Evolutionary conservation across 2,329 filamentous ascomycete species (phyloP).

Genomic region (Diaporthe velutina): DNA sequence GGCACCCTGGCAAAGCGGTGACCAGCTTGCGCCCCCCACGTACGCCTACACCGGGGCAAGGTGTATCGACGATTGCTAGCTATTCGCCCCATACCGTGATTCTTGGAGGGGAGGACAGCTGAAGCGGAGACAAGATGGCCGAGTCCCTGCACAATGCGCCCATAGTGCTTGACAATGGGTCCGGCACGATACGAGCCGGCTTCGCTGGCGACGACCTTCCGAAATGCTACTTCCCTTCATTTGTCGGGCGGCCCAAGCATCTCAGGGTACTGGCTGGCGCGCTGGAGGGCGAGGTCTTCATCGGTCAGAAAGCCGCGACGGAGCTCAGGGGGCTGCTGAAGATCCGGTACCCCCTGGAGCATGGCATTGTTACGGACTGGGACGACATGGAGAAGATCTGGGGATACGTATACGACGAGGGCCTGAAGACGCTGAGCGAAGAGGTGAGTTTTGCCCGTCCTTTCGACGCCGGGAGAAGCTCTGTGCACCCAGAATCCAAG

Average conservation of each 20-base stretch:
- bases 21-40: slow-evolving; percentile 23
- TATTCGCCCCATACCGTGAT: slow-evolving; percentile 13
- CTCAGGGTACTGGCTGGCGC: slow-evolving; percentile 94
- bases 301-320: slow-evolving; percentile 88
- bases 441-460: slow-evolving; percentile 71
- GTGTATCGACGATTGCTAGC: not conserved
- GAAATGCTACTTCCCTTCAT: slow-evolving; percentile 97
- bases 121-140: slow-evolving; percentile 57
- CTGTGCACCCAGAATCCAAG: not conserved
- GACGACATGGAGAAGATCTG: slow-evolving; percentile 99
- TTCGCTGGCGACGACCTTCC: slow-evolving; percentile 97
- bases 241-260: slow-evolving; percentile 96
- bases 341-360: slow-evolving; percentile 95
- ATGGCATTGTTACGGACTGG: slow-evolving; percentile 99
- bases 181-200: slow-evolving; percentile 95
- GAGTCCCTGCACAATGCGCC: slow-evolving; percentile 91
- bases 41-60: slow-evolving; percentile 18
- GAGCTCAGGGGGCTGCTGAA: slow-evolving; percentile 94
- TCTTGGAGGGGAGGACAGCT: slow-evolving; percentile 19
- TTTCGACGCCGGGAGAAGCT: not conserved
- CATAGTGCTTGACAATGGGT: slow-evolving; percentile 99
- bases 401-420: slow-evolving; percentile 97
- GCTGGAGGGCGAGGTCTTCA: slow-evolving; percentile 96
- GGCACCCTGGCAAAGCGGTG: slow-evolving; percentile 18
- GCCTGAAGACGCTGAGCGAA: slow-evolving; percentile 95